A percentile compares a stretch with the other conserved stretches of the same genome.
Conservation (phyloP, 768 basidiomycete genomes). For the Trametes cubensis region DNA sequence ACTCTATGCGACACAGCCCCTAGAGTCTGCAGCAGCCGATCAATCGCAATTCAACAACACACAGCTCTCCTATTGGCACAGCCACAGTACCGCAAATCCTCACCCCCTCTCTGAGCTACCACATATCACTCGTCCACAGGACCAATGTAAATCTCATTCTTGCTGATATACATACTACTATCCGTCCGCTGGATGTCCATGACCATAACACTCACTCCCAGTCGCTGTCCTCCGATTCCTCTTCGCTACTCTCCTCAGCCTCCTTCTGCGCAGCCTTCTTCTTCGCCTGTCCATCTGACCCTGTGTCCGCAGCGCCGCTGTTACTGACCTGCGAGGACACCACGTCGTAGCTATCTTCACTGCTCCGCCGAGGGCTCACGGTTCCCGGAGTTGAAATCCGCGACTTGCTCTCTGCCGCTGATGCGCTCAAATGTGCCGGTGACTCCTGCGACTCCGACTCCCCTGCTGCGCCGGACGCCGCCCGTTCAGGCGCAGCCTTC, state of each 20-base stretch:
- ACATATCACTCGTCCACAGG: too few relatives aligned
- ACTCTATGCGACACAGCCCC: neutral
- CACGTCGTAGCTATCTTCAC: constrained; percentile 41
- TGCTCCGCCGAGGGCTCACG: constrained; percentile 35
- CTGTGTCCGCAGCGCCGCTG: constrained; percentile 22
- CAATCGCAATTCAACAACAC: too few relatives aligned
- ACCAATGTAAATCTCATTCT: too few relatives aligned
- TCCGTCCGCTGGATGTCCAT: neutral
- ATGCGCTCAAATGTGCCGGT: constrained; percentile 6
- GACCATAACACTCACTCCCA: constrained; percentile 24
- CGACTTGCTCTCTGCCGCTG: constrained; percentile 19
- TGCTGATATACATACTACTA: too few relatives aligned
- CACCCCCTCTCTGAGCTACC: too few relatives aligned
- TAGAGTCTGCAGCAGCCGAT: neutral
- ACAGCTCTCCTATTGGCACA: neutral
- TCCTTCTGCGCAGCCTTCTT: constrained; percentile 2
- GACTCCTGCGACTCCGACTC: neutral
- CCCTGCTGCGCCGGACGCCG: neutral
- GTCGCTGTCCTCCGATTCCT: constrained; percentile 28
- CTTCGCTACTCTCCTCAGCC: constrained; percentile 14
- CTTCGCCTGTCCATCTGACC: neutral
- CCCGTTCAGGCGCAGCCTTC: neutral
- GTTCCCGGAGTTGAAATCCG: constrained; percentile 28
- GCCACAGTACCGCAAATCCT: neutral
- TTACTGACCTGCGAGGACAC: constrained; percentile 38